A percentile compares a stretch with the other conserved stretches of the same genome.
Evolutionary conservation across 352 stramenopile genomes (phyloP).

Genomic region (Phytopythium sindhum): DNA sequence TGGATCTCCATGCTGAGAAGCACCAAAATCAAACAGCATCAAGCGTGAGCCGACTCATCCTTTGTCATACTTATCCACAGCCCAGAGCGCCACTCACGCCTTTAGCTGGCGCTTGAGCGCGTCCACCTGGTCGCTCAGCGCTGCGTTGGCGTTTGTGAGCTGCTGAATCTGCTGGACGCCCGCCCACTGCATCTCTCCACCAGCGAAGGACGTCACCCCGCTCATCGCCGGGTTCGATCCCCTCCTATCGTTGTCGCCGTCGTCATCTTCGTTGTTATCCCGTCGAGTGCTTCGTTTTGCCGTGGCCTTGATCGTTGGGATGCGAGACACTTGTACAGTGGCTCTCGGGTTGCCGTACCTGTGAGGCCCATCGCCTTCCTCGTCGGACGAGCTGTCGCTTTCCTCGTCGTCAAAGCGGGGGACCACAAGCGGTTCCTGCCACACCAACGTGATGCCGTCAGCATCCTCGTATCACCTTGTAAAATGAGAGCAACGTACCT

Average conservation of each 20-base stretch:
- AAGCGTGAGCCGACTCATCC: background rate
- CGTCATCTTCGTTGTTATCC: constrained; percentile 20
- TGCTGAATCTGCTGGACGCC: constrained; percentile 53
- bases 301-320: background rate
- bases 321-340: background rate
- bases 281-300: background rate
- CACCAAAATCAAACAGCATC: background rate
- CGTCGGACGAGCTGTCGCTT: constrained; percentile 38
- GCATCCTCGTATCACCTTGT: background rate
- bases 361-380: background rate
- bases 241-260: constrained; percentile 19
- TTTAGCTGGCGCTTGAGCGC: constrained; percentile 64
- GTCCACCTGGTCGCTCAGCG: constrained; percentile 33
- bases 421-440: constrained; percentile 41
- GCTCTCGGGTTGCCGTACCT: background rate
- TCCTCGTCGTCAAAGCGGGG: constrained; percentile 70
- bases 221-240: background rate
- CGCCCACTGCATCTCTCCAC: constrained; percentile 43
- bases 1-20: constrained; percentile 56
- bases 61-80: background rate
- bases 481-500: background rate
- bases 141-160: constrained; percentile 55
- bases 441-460: background rate
- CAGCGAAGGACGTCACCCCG: constrained; percentile 9
- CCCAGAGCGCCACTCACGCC: constrained; percentile 20